phyloP scores from a whole-genome alignment of 345 rosid genomes.

The Trapa incisa region DNA sequence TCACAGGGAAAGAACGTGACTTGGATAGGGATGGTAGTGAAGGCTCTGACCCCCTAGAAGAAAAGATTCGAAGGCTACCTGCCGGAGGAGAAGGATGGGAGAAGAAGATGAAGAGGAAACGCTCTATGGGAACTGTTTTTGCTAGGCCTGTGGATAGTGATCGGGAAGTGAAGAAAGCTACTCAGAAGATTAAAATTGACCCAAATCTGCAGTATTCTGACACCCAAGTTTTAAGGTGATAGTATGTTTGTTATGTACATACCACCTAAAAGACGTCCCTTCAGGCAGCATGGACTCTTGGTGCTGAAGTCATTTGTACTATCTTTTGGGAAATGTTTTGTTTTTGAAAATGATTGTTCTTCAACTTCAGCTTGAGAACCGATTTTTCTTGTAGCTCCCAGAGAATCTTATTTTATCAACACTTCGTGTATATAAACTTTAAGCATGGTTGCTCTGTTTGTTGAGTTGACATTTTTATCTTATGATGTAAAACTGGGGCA shows the following conservation, averaged over 20 bases:
- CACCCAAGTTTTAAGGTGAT: slow-evolving; percentile 33
- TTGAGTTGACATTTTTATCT: not conserved
- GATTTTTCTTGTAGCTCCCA: not conserved
- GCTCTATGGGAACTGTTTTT: slow-evolving; percentile 31
- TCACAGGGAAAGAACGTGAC: slow-evolving; percentile 36
- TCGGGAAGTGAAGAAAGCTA: slow-evolving; percentile 23
- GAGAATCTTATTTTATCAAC: not conserved
- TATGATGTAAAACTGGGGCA: not conserved
- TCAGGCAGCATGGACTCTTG: not conserved
- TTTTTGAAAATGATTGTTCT: not conserved
- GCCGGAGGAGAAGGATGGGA: slow-evolving; percentile 58
- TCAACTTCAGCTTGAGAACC: not conserved
- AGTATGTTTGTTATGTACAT: not conserved
- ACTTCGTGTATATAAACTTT: not conserved
- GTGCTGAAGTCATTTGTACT: not conserved
- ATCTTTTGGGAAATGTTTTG: not conserved
- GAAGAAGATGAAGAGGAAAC: slow-evolving; percentile 41
- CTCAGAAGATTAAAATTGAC: slow-evolving; percentile 31
- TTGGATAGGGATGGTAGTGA: slow-evolving; percentile 26
- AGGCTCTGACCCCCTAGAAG: slow-evolving; percentile 32
- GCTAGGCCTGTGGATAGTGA: slow-evolving; percentile 32
- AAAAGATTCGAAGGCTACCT: slow-evolving; percentile 38
- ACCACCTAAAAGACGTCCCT: not conserved
- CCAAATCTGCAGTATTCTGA: slow-evolving; percentile 24
- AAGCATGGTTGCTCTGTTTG: not conserved